phyloP scores from a whole-genome alignment of 1,284 basidiomycete species.

The Laetiporus sulphureus region DNA sequence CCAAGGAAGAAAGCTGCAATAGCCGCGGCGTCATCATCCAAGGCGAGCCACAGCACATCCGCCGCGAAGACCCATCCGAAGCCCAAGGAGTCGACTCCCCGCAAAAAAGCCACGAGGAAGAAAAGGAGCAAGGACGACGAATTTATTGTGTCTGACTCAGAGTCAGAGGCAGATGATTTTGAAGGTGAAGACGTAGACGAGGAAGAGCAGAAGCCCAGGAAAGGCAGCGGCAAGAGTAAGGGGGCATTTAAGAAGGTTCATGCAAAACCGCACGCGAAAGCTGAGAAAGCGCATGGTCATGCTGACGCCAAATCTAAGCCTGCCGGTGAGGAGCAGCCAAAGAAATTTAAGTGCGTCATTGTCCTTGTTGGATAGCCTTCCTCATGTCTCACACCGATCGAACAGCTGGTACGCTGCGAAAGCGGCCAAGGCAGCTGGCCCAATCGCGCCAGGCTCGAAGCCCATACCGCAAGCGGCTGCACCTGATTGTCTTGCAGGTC shows the following conservation, averaged over 20 bases:
- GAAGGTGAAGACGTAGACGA: conserved; percentile 27
- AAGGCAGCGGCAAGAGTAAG: conserved; percentile 21
- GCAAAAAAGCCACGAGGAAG: conserved; percentile 11
- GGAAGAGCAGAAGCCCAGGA: conserved; percentile 17
- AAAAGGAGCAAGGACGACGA: conserved; percentile 21
- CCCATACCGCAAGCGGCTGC: conserved; percentile 67
- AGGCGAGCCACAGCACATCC: conserved; percentile 14
- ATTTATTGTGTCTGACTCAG: conserved; percentile 17
- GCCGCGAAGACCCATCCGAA: conserved; percentile 14
- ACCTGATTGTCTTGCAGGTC: conserved; percentile 79
- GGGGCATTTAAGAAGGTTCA: conserved; percentile 15
- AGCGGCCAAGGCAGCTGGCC: conserved; percentile 65
- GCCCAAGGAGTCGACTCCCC: conserved; percentile 7
- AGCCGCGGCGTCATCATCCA: conserved; percentile 23
- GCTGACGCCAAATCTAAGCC: conserved; percentile 14
- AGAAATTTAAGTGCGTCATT: conserved; percentile 28
- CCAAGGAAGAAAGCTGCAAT: conserved; percentile 36
- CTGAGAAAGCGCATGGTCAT: conserved; percentile 7
- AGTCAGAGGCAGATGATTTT: conserved; percentile 16
- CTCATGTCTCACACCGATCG: conserved; percentile 1
- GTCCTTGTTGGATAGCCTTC: background rate
- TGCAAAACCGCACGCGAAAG: conserved; percentile 10
- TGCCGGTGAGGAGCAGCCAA: conserved; percentile 18
- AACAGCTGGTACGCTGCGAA: conserved; percentile 63
- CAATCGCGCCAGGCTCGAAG: conserved; percentile 75